These are phyloP conservation scores for Paramecium sexaurelia DNA, from an alignment of 73 alveolate species.

Conservation along the genomic window DNA sequence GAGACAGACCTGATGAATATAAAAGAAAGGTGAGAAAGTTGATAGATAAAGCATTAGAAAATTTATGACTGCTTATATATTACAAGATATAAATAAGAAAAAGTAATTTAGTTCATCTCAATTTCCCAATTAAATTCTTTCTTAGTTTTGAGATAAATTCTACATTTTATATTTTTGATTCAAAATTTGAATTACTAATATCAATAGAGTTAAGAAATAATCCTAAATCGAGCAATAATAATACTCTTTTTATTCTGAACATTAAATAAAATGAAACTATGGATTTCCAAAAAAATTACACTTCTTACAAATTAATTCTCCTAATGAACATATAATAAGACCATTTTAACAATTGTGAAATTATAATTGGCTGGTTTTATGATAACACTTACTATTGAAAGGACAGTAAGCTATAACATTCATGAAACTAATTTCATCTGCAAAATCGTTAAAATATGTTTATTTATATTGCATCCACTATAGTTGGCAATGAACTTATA, in stretches of 20 bases:
- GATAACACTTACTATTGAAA: background rate
- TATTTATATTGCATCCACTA: background rate
- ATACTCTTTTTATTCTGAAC: background rate
- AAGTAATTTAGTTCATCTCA: background rate
- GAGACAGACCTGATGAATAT: conserved; percentile 80
- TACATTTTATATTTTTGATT: background rate
- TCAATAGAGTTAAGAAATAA: background rate
- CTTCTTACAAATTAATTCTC: background rate
- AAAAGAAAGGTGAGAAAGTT: conserved; percentile 88
- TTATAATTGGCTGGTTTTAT: background rate
- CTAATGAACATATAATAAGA: background rate
- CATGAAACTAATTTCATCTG: background rate
- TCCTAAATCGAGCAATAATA: background rate
- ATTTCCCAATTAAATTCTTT: background rate
- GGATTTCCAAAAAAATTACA: conserved; percentile 2
- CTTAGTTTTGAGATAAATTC: background rate
- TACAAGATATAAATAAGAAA: background rate
- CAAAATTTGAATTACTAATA: background rate
- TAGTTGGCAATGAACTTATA: background rate
- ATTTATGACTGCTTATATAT: conserved; percentile 70
- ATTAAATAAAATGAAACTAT: background rate
- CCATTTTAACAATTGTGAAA: background rate
- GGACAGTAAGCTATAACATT: background rate
- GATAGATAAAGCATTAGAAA: conserved; percentile 81
- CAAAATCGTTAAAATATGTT: background rate